Percentiles rank a stretch among this genome's conserved stretches.
Conservation (phyloP, 257 asterid genomes). For the Rhazya stricta region DNA sequence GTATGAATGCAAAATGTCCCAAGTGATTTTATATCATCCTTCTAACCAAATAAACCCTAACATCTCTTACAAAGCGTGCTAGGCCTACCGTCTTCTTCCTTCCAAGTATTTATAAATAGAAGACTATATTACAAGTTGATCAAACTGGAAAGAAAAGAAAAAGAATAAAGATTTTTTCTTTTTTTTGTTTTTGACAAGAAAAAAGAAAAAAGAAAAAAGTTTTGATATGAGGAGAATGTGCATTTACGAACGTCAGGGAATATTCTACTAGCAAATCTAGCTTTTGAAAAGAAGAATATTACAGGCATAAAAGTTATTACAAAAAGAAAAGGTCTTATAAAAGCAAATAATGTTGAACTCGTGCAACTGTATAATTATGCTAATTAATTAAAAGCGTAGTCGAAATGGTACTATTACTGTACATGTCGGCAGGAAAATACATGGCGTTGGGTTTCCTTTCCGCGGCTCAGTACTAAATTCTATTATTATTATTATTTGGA, state of each 20-base stretch:
- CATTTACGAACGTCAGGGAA: not conserved
- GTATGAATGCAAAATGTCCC: too few species aligned
- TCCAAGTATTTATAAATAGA: too few species aligned
- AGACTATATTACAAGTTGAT: not conserved
- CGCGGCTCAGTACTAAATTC: too few species aligned
- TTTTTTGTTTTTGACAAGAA: too few species aligned
- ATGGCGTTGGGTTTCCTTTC: too few species aligned
- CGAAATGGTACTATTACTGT: too few species aligned
- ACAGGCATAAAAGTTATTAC: conserved; percentile 5
- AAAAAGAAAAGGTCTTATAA: not conserved
- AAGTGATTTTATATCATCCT: too few species aligned
- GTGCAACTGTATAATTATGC: not conserved
- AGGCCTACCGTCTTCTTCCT: too few species aligned
- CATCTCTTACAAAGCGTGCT: too few species aligned
- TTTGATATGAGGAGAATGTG: not conserved
- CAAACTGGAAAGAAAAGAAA: not conserved
- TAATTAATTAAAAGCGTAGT: not conserved
- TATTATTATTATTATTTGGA: too few species aligned
- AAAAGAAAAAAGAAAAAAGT: not conserved
- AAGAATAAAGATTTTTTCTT: not conserved
- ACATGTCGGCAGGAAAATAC: not conserved
- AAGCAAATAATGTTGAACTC: not conserved
- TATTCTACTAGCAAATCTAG: not conserved
- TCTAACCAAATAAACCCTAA: too few species aligned
- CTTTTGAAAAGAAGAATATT: conserved; percentile 1